phyloP scores from a whole-genome alignment of 1,284 basidiomycete species.

The Heterobasidion parviporum region DNA sequence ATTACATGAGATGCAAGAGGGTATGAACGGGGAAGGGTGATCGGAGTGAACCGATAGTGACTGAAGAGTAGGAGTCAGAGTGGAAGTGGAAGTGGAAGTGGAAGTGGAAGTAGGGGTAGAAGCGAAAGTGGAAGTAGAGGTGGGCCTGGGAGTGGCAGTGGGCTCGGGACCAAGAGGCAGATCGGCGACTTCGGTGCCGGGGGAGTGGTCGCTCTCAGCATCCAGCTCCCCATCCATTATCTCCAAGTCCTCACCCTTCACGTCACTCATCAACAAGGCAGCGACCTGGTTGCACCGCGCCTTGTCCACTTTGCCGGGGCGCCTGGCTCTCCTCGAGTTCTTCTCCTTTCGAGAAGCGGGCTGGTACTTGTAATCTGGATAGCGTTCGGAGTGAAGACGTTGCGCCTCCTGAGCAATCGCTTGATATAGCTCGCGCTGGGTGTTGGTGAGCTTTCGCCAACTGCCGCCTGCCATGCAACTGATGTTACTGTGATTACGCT shows the following conservation, averaged over 20 bases:
- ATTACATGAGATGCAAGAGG: too few relatives aligned
- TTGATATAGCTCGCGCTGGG: constrained; percentile 31
- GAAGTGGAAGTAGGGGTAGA: too few relatives aligned
- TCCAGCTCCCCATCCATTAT: constrained; percentile 14
- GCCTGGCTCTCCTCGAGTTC: constrained; percentile 18
- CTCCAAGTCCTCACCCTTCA: constrained; percentile 28
- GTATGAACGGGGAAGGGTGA: too few relatives aligned
- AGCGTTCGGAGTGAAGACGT: constrained; percentile 35
- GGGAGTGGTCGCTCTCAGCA: too few relatives aligned
- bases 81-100: too few relatives aligned
- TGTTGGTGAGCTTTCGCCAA: constrained; percentile 31
- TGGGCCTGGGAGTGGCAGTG: too few relatives aligned
- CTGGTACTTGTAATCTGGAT: constrained; percentile 51
- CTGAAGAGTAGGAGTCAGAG: too few relatives aligned
- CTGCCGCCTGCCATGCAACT: constrained; percentile 38
- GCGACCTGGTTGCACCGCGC: constrained; percentile 36
- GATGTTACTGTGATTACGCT: constrained; percentile 42
- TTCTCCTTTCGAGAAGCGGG: constrained; percentile 27
- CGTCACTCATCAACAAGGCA: constrained; percentile 31
- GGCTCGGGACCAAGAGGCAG: too few relatives aligned
- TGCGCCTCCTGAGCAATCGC: constrained; percentile 38
- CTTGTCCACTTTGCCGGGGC: constrained; percentile 18
- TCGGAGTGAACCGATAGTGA: too few relatives aligned
- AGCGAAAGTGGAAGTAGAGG: too few relatives aligned
- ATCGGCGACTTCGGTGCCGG: too few relatives aligned